These are phyloP conservation scores for Halophytophthora polymorphica DNA, from an alignment of 352 stramenopile genomes.

Conservation along the genomic window DNA sequence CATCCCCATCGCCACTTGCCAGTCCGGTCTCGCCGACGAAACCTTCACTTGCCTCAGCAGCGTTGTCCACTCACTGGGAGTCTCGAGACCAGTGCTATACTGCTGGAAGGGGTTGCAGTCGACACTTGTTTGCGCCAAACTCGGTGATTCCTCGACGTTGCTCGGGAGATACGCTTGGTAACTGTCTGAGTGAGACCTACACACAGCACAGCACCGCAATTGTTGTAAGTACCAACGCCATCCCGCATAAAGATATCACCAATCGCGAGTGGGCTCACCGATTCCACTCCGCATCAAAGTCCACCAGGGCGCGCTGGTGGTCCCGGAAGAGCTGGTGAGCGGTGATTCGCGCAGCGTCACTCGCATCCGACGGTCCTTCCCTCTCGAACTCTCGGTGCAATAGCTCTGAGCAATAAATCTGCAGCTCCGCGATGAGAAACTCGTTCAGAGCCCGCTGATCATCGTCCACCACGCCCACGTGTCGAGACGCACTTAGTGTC, in stretches of 20 bases:
- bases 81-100: background rate
- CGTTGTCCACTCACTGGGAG: conserved; percentile 14
- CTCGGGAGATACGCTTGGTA: conserved; percentile 10
- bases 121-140: conserved; percentile 3
- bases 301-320: conserved; percentile 41
- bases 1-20: conserved; percentile 2
- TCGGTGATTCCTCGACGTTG: conserved; percentile 1
- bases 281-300: conserved; percentile 55
- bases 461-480: conserved; percentile 19
- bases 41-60: conserved; percentile 24
- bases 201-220: conserved; percentile 1
- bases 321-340: conserved; percentile 45
- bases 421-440: conserved; percentile 45
- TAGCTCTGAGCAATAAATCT: conserved; percentile 38
- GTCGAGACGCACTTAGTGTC: conserved; percentile 14
- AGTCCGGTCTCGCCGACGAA: conserved; percentile 16
- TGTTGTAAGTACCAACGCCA: background rate
- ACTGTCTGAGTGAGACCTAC: conserved; percentile 24
- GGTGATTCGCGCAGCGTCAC: conserved; percentile 32
- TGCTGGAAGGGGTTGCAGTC: conserved; percentile 29
- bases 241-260: background rate
- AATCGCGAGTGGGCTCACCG: conserved; percentile 21
- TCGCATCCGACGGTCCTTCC: conserved; percentile 11
- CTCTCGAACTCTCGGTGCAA: conserved; percentile 9
- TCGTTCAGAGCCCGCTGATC: conserved; percentile 46